A percentile compares a stretch with the other conserved stretches of the same genome.
Evolutionary conservation across 176 grass and related monocot species (phyloP).

Genomic region (Zoysia pacifica): DNA sequence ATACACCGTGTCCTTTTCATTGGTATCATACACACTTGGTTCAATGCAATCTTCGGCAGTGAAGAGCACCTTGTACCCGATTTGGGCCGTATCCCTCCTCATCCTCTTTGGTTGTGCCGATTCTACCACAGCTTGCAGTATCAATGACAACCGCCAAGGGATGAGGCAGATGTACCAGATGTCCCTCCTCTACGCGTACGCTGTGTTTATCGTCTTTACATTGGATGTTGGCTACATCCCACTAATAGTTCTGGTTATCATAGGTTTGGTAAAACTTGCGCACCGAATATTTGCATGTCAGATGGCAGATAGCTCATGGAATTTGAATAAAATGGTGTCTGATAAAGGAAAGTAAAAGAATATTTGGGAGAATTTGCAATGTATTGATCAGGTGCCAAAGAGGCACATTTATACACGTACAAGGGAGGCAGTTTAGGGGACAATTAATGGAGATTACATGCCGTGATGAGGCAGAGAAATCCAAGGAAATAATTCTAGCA

Average conservation of each 20-base stretch:
- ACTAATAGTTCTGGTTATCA: background rate
- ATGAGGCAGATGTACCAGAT: no score
- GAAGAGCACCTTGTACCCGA: background rate
- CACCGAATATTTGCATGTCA: background rate
- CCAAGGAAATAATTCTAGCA: no score
- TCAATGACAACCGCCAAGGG: slow-evolving; percentile 15
- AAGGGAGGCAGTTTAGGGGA: no score
- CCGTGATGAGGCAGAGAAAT: no score
- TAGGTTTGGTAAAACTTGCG: background rate
- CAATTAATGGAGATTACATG: no score
- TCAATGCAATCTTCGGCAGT: background rate
- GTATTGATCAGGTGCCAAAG: no score
- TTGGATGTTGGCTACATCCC: no score
- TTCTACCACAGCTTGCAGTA: slow-evolving; percentile 13
- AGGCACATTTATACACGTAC: no score
- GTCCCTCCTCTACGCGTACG: background rate
- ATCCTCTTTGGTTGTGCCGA: background rate
- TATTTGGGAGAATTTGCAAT: no score
- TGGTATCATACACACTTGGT: slow-evolving; percentile 16
- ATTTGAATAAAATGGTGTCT: slow-evolving; percentile 32
- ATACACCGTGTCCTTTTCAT: background rate
- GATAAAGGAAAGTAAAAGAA: no score
- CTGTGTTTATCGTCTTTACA: no score
- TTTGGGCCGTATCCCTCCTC: background rate
- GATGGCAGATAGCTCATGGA: slow-evolving; percentile 16